phyloP scores from a whole-genome alignment of 176 grass and related monocot species.

The Hyparrhenia diplandra region DNA sequence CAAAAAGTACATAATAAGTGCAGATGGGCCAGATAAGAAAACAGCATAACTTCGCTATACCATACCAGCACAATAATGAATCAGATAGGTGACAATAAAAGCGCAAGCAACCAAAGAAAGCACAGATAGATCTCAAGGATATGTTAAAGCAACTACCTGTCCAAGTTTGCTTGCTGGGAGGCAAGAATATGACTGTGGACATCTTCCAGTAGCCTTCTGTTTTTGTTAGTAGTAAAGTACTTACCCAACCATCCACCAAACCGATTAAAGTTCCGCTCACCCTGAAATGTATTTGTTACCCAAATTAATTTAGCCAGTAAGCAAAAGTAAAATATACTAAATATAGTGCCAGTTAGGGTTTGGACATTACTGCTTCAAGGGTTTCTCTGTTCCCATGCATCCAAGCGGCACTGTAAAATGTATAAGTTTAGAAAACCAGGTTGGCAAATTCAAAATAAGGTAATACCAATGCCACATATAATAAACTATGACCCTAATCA shows the following conservation, averaged over 20 bases:
- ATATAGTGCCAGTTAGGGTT: slow-evolving; percentile 20
- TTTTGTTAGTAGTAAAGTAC: slow-evolving; percentile 89
- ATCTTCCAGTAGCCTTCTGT: slow-evolving; percentile 92
- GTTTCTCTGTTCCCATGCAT: no score
- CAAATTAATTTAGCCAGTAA: slow-evolving; percentile 22
- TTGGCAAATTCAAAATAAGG: no score
- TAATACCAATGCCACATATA: no score
- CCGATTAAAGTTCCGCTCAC: slow-evolving; percentile 96
- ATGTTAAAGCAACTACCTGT: slow-evolving; percentile 51
- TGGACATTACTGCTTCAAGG: background rate
- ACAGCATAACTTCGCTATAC: background rate
- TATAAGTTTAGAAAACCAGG: no score
- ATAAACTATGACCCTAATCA: no score
- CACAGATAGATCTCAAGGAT: slow-evolving; percentile 8
- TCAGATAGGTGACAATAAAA: background rate
- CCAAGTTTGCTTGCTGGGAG: slow-evolving; percentile 78
- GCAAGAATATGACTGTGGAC: slow-evolving; percentile 90
- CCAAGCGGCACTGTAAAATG: no score
- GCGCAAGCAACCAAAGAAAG: background rate
- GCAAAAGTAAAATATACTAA: slow-evolving; percentile 23
- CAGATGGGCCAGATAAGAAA: background rate
- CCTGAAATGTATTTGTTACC: slow-evolving; percentile 45
- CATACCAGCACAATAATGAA: background rate
- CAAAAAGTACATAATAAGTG: background rate
- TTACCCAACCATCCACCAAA: slow-evolving; percentile 99